phyloP scores from a whole-genome alignment of 352 stramenopile genomes.

The Globisporangium polare region DNA sequence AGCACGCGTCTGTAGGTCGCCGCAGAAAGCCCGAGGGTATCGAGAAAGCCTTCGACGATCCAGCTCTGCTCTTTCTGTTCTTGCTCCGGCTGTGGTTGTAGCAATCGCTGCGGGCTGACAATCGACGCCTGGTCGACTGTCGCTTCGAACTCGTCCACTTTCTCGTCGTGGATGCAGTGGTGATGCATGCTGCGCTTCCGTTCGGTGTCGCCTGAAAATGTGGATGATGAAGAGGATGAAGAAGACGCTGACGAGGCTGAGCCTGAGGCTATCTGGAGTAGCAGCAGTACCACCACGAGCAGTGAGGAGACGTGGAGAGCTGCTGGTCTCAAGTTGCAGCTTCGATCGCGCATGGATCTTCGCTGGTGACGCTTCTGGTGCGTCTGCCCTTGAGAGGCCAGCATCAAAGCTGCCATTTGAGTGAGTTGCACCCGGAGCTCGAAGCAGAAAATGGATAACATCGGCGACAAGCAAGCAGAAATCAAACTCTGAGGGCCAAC shows the following conservation, averaged over 20 bases:
- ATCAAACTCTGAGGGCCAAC: not conserved
- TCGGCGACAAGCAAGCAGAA: not conserved
- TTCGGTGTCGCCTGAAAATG: not conserved
- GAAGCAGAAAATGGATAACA: not conserved
- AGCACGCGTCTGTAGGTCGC: conserved; percentile 7
- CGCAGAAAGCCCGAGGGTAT: conserved; percentile 30
- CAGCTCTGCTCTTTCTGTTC: conserved; percentile 15
- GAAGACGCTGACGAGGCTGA: not conserved
- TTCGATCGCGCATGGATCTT: not conserved
- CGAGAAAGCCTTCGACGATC: conserved; percentile 38
- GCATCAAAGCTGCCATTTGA: not conserved
- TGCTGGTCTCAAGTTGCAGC: not conserved
- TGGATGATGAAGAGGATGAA: not conserved
- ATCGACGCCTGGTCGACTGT: conserved; percentile 39
- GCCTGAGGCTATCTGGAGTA: not conserved
- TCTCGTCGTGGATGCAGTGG: conserved; percentile 69
- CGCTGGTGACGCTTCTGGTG: not conserved
- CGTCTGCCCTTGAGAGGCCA: not conserved
- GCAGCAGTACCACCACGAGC: not conserved
- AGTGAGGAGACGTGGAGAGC: not conserved
- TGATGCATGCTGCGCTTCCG: conserved; percentile 19
- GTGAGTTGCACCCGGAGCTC: not conserved
- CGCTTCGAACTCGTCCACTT: conserved; percentile 42
- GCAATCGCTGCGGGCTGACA: conserved; percentile 26
- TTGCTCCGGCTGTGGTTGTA: conserved; percentile 6